Evolutionary conservation across 768 basidiomycete species (phyloP).

Genomic region (Mycena latifolia): DNA sequence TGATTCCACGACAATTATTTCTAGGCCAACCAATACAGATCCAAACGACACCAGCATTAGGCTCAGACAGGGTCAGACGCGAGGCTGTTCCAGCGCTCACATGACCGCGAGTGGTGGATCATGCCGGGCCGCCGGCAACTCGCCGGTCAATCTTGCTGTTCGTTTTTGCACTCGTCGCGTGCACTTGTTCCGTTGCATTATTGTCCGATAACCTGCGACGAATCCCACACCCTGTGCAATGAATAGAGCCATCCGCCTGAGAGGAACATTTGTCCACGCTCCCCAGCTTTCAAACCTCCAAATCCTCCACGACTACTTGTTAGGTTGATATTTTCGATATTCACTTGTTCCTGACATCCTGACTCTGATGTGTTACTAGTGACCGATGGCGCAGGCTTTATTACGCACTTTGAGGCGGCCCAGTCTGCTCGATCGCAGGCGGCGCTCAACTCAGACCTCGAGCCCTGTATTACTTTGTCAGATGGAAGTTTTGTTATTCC

Average conservation of each 20-base stretch:
- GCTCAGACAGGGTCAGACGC: too few relatives aligned
- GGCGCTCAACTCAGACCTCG: slow-evolving; percentile 41
- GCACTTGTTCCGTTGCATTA: too few relatives aligned
- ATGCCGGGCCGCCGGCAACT: too few relatives aligned
- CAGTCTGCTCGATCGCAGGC: slow-evolving; percentile 49
- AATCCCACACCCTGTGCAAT: too few relatives aligned
- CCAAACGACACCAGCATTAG: too few relatives aligned
- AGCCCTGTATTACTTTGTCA: slow-evolving; percentile 51
- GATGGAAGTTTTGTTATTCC: slow-evolving; percentile 79
- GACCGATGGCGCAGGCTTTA: slow-evolving; percentile 59
- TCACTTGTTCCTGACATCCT: not conserved
- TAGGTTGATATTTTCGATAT: slow-evolving; percentile 58
- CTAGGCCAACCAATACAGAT: too few relatives aligned
- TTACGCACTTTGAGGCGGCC: slow-evolving; percentile 61
- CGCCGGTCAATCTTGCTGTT: too few relatives aligned
- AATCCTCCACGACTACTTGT: slow-evolving; percentile 67
- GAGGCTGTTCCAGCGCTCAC: too few relatives aligned
- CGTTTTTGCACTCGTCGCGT: too few relatives aligned
- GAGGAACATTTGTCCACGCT: slow-evolving; percentile 71
- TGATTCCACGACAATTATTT: too few relatives aligned
- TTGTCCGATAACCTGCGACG: too few relatives aligned
- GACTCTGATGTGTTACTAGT: slow-evolving; percentile 34
- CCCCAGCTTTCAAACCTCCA: slow-evolving; percentile 64
- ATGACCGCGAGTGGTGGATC: too few relatives aligned
- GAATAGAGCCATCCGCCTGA: slow-evolving; percentile 11